Conservation (phyloP, 2,329 filamentous ascomycete genomes). For the Metarhizium sp. region DNA sequence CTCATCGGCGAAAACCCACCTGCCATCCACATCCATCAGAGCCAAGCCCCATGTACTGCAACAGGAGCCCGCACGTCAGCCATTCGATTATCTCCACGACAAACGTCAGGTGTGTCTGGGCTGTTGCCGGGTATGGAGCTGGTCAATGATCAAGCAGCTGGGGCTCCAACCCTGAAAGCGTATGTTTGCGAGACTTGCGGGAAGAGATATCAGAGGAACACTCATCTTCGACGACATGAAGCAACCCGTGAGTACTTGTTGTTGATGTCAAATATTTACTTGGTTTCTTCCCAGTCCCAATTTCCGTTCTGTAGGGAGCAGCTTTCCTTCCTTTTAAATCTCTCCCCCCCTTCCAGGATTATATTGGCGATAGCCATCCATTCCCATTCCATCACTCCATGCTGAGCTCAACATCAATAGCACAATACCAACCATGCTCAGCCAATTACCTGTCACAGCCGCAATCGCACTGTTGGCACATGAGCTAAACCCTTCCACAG, state of each 20-base stretch:
- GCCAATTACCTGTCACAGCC: not conserved
- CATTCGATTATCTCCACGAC: not conserved
- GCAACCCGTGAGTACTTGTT: conserved; percentile 13
- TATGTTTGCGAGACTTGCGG: conserved; percentile 11
- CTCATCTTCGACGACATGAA: conserved; percentile 18
- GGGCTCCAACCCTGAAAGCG: not conserved
- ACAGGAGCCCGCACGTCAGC: too few species aligned
- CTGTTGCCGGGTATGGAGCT: not conserved
- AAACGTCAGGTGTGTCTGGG: not conserved
- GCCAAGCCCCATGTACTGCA: too few species aligned
- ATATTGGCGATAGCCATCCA: too few species aligned
- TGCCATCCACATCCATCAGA: too few species aligned
- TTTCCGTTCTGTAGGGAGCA: not conserved
- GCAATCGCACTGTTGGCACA: not conserved
- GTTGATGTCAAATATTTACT: too few species aligned
- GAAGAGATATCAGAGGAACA: conserved; percentile 16
- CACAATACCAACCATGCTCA: not conserved
- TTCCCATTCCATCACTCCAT: too few species aligned
- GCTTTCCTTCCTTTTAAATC: conserved; percentile 2
- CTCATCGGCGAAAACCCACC: too few species aligned
- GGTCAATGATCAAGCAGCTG: not conserved
- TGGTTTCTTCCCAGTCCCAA: too few species aligned
- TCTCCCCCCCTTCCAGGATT: too few species aligned
- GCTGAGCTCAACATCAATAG: not conserved
- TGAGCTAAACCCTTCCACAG: not conserved